These are phyloP conservation scores for Zanthoxylum bungeanum DNA, from an alignment of 345 rosid genomes.

Conservation along the genomic window DNA sequence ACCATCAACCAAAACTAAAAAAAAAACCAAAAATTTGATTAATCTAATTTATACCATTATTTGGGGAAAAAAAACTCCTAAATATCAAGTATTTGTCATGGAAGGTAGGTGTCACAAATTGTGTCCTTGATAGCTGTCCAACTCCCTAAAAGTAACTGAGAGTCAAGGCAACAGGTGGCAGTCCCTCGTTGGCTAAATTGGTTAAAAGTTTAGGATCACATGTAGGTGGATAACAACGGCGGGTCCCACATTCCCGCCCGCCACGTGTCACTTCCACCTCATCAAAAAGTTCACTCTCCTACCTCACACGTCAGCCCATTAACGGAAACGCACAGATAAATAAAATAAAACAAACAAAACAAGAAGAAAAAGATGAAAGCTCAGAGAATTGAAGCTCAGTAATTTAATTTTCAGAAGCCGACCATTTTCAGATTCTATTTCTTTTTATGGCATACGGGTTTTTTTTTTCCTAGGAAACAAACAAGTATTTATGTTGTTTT, in stretches of 20 bases:
- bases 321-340: conserved; percentile 4
- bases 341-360: neutral
- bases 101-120: too few relatives aligned
- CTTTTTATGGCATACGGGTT: neutral
- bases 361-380: conserved; percentile 4
- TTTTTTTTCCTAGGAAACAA: conserved; percentile 15
- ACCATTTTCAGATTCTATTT: neutral
- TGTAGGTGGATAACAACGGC: conserved; percentile 44
- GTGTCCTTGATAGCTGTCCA: neutral
- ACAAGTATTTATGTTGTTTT: conserved; percentile 6
- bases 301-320: conserved; percentile 35
- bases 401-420: neutral
- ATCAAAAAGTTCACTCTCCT: conserved; percentile 33
- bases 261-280: conserved; percentile 39
- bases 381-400: neutral
- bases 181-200: neutral
- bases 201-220: conserved; percentile 34
- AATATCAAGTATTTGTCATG: too few relatives aligned
- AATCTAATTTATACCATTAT: too few relatives aligned
- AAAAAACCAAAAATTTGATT: too few relatives aligned
- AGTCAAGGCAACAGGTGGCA: neutral
- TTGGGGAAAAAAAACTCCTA: too few relatives aligned
- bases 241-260: conserved; percentile 21
- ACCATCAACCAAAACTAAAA: too few relatives aligned
- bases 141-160: neutral